These are phyloP conservation scores for Delonix regia DNA, from an alignment of 306 rosid species.

Conservation along the genomic window DNA sequence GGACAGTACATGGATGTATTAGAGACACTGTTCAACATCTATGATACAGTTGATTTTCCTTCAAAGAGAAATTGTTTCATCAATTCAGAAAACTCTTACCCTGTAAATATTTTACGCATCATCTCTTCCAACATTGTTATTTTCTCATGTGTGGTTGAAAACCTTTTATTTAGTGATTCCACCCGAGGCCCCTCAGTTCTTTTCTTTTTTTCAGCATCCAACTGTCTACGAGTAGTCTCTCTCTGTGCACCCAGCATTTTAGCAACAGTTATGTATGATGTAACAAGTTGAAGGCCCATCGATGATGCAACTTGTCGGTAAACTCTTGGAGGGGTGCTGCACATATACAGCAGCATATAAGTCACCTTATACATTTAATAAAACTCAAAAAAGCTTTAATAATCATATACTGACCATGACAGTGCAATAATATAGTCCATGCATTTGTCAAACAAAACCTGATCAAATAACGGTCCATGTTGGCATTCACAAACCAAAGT, in stretches of 20 bases:
- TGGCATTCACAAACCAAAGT: slow-evolving; percentile 83
- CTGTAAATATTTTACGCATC: slow-evolving; percentile 97
- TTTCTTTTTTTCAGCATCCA: slow-evolving; percentile 98
- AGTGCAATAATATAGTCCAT: slow-evolving; percentile 96
- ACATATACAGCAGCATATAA: slow-evolving; percentile 37
- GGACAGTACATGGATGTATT: slow-evolving; percentile 36
- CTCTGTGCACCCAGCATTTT: slow-evolving; percentile 87
- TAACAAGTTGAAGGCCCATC: slow-evolving; percentile 94
- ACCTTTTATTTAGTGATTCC: slow-evolving; percentile 89
- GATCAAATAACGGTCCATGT: slow-evolving; percentile 92
- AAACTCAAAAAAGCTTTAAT: slow-evolving; percentile 27
- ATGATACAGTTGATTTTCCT: slow-evolving; percentile 23
- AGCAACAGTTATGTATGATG: slow-evolving; percentile 84
- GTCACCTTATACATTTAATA: slow-evolving; percentile 23
- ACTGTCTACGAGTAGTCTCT: slow-evolving; percentile 93
- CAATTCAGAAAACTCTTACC: slow-evolving; percentile 63
- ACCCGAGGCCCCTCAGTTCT: slow-evolving; percentile 84
- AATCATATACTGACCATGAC: slow-evolving; percentile 75
- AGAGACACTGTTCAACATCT: slow-evolving; percentile 38
- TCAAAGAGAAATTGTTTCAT: slow-evolving; percentile 14
- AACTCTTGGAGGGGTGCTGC: slow-evolving; percentile 98
- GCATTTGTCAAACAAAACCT: slow-evolving; percentile 93
- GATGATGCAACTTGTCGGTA: slow-evolving; percentile 92
- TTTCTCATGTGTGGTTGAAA: slow-evolving; percentile 79
- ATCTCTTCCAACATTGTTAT: slow-evolving; percentile 88